Conservation (phyloP, 2,329 filamentous ascomycete species). For the Pseudogymnoascus sp. region DNA sequence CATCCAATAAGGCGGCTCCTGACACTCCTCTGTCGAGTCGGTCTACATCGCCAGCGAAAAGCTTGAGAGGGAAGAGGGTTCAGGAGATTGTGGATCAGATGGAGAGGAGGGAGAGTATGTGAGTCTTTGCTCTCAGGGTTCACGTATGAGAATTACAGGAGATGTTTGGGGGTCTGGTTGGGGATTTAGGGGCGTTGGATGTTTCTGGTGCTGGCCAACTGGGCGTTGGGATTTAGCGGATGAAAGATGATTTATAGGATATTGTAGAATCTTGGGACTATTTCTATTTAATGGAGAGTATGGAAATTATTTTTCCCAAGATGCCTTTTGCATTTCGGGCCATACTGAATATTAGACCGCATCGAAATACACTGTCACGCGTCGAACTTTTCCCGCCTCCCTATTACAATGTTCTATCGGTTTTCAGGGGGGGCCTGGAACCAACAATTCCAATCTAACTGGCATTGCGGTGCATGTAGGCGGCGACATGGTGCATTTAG, state of each 20-base stretch:
- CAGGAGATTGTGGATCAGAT: constrained; percentile 7
- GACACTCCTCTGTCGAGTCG: not conserved
- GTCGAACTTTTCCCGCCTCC: not conserved
- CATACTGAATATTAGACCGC: not conserved
- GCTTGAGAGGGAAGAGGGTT: not conserved
- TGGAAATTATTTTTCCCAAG: not conserved
- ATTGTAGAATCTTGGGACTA: not conserved
- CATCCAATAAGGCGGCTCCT: not conserved
- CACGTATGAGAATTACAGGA: not conserved
- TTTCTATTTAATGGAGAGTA: not conserved
- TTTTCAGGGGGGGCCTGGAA: too few relatives aligned
- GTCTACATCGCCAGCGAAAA: not conserved
- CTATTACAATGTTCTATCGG: too few relatives aligned
- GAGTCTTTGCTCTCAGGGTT: not conserved
- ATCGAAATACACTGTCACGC: not conserved
- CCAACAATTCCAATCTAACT: too few relatives aligned
- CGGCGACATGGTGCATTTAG: too few relatives aligned
- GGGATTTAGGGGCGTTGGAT: not conserved
- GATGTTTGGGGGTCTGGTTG: not conserved
- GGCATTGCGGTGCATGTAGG: too few relatives aligned
- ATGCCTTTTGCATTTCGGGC: not conserved
- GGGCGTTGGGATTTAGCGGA: not conserved
- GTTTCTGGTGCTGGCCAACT: not conserved
- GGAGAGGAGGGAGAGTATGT: constrained; percentile 3
- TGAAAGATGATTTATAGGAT: not conserved